Conservation (phyloP, 2,329 filamentous ascomycete genomes). For the Endoconidiophora laricicola region DNA sequence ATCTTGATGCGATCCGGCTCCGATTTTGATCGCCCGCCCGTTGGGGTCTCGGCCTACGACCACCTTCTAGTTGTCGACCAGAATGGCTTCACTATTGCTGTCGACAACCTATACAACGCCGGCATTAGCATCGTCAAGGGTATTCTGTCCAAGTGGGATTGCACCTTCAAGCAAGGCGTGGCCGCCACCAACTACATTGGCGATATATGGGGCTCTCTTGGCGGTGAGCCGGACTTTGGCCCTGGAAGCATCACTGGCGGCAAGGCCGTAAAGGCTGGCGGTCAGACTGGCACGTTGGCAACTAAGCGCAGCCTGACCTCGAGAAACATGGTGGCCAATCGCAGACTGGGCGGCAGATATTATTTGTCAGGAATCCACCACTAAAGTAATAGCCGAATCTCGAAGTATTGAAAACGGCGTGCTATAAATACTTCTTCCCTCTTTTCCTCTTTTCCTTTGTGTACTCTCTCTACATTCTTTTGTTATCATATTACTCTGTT, state of each 20-base stretch:
- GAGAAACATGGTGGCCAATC: no score
- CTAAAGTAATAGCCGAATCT: no score
- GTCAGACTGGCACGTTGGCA: slow-evolving; percentile 2
- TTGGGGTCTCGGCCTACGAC: slow-evolving; percentile 35
- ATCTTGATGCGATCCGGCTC: slow-evolving; percentile 52
- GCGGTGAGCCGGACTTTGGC: slow-evolving; percentile 49
- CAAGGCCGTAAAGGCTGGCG: slow-evolving; percentile 17
- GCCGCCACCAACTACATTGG: slow-evolving; percentile 48
- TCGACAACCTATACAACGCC: slow-evolving; percentile 49
- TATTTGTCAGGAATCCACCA: no score
- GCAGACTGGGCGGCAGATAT: no score
- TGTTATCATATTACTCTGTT: neutral
- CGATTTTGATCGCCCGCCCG: slow-evolving; percentile 55
- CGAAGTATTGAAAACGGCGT: no score
- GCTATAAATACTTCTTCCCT: neutral
- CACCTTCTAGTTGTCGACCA: slow-evolving; percentile 45
- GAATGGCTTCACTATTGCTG: slow-evolving; percentile 45
- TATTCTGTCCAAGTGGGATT: slow-evolving; percentile 44
- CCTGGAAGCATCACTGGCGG: slow-evolving; percentile 30
- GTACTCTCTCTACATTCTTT: neutral
- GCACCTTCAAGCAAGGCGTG: slow-evolving; percentile 40
- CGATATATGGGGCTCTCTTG: slow-evolving; percentile 53
- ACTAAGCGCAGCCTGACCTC: neutral
- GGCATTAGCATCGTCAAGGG: slow-evolving; percentile 49
- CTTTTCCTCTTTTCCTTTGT: slow-evolving; percentile 1